These are phyloP conservation scores for Pythium brachiatum DNA, from an alignment of 352 stramenopile genomes.

Conservation along the genomic window DNA sequence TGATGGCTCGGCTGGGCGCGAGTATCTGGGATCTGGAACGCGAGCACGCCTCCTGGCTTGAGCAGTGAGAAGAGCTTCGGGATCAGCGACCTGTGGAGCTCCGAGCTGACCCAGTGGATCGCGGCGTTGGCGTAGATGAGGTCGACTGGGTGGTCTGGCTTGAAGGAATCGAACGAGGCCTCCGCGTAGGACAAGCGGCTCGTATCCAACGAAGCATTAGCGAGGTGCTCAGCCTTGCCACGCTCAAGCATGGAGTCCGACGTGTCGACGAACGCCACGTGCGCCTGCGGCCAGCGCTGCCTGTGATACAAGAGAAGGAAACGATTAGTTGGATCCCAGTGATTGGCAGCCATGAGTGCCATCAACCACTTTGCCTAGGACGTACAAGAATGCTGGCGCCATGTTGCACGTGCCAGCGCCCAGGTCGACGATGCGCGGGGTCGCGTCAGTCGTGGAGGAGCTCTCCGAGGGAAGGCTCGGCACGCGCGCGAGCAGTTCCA, in stretches of 20 bases:
- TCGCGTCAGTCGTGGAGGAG: not conserved
- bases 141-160: conserved; percentile 37
- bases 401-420: conserved; percentile 73
- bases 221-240: conserved; percentile 38
- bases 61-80: conserved; percentile 51
- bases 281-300: conserved; percentile 45
- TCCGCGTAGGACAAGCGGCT: conserved; percentile 43
- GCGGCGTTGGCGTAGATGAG: conserved; percentile 77
- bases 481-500: conserved; percentile 57
- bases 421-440: conserved; percentile 51
- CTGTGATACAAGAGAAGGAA: conserved; percentile 10
- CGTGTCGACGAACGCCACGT: conserved; percentile 63
- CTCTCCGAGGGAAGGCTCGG: conserved; percentile 18
- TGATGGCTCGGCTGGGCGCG: conserved; percentile 55
- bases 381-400: conserved; percentile 54
- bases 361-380: not conserved
- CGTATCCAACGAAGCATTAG: conserved; percentile 24
- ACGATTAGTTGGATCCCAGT: too few species aligned
- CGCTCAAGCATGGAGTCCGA: conserved; percentile 57
- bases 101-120: conserved; percentile 60
- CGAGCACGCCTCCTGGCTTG: conserved; percentile 64
- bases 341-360: too few species aligned
- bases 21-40: conserved; percentile 75
- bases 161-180: conserved; percentile 56
- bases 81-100: conserved; percentile 46